Conservation (phyloP, 805 yeast species). For the Millerago galiae region DNA sequence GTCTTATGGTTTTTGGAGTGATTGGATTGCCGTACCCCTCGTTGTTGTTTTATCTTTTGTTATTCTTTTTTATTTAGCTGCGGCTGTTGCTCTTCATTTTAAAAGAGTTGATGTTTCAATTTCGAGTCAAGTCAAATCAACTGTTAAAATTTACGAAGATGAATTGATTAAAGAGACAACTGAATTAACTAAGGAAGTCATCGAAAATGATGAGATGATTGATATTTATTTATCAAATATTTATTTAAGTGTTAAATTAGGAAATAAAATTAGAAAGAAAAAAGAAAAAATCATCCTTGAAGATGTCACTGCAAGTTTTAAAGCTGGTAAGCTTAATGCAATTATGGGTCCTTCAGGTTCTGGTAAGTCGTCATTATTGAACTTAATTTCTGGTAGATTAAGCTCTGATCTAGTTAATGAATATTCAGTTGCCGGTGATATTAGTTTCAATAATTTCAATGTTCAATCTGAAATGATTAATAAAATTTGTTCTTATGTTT, state of each 20-base stretch:
- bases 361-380: constrained; percentile 66
- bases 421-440: constrained; percentile 33
- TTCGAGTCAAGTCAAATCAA: constrained; percentile 16
- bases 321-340: constrained; percentile 48
- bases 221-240: constrained; percentile 13
- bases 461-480: constrained; percentile 33
- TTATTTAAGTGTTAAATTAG: constrained; percentile 12
- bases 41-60: constrained; percentile 55
- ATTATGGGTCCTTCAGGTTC: constrained; percentile 83
- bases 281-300: constrained; percentile 15
- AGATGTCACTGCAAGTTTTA: constrained; percentile 19
- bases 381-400: constrained; percentile 55
- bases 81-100: constrained; percentile 43
- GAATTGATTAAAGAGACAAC: not conserved
- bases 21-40: constrained; percentile 65
- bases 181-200: not conserved
- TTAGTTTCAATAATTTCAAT: constrained; percentile 35
- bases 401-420: constrained; percentile 26
- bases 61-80: constrained; percentile 41
- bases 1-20: constrained; percentile 51
- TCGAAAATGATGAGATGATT: constrained; percentile 7
- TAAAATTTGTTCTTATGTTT: constrained; percentile 65
- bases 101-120: constrained; percentile 30
- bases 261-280: not conserved
- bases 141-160: constrained; percentile 3